Conservation (phyloP, 352 stramenopile genomes). For the Phytophthora citrophthora region DNA sequence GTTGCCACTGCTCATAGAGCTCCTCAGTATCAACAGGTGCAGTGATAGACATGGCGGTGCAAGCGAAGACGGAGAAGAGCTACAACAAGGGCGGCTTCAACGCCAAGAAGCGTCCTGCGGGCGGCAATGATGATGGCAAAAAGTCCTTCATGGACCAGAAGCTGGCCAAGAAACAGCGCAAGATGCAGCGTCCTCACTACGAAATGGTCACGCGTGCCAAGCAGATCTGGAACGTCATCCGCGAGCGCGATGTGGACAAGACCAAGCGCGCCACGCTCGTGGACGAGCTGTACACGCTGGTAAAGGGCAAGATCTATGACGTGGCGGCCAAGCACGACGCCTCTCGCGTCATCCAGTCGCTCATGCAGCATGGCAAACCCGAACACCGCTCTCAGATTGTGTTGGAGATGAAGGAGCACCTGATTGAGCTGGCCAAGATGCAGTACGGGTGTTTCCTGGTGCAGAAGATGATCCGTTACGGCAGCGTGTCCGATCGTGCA, state of each 20-base stretch:
- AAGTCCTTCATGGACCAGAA: slow-evolving; percentile 90
- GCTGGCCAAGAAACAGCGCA: slow-evolving; percentile 93
- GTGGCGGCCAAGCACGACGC: slow-evolving; percentile 96
- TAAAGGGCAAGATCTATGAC: slow-evolving; percentile 95
- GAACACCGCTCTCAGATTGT: slow-evolving; percentile 90
- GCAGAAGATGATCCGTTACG: slow-evolving; percentile 97
- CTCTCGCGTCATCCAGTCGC: slow-evolving; percentile 94
- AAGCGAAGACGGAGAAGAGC: slow-evolving; percentile 38
- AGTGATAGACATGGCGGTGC: slow-evolving; percentile 35
- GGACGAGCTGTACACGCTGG: slow-evolving; percentile 90
- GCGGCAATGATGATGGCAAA: slow-evolving; percentile 60
- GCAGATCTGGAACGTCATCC: slow-evolving; percentile 96
- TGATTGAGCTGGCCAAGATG: slow-evolving; percentile 95
- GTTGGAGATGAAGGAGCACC: slow-evolving; percentile 90
- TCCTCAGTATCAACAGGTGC: slow-evolving; percentile 11
- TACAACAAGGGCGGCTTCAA: slow-evolving; percentile 40
- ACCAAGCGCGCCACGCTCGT: slow-evolving; percentile 85
- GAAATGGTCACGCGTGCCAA: slow-evolving; percentile 94
- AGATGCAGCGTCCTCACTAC: slow-evolving; percentile 94
- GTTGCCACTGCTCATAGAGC: slow-evolving; percentile 17
- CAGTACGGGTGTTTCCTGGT: slow-evolving; percentile 98
- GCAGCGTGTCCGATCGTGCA: slow-evolving; percentile 77
- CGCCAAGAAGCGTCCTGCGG: slow-evolving; percentile 69
- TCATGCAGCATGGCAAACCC: slow-evolving; percentile 94
- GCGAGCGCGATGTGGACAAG: slow-evolving; percentile 87